Base-by-base conservation (phyloP, 164 flowering plant species). In the Houttuynia cordata region DNA sequence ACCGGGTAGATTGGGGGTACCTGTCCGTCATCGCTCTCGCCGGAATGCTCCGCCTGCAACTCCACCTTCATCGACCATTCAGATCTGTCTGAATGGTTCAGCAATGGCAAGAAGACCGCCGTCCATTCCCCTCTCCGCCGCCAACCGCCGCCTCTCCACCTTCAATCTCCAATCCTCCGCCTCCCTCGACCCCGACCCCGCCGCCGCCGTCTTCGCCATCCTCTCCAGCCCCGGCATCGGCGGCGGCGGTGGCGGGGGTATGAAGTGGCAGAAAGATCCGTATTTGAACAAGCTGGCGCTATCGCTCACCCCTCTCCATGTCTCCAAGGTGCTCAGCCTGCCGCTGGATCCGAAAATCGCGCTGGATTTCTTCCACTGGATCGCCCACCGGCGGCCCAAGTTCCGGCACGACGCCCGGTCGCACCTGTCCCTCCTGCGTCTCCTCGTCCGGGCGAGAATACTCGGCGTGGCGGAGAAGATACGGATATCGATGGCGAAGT, bases 331-430 rank as follows among this genome's bases (percentile, higher is more conserved):
- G 49, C 68, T 85, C 64, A 14, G 63, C 56, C 76, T 72, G 57
- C 63, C 71, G 63, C 68, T 85, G 39, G 69, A 77, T 30, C 78
- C 92, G 7, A 73, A 68, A 5, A 71, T 71, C 1, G 90, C 90
- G 21, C 70, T 90, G 5, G 66, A 53, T 10, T 85, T 90, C 75
- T 90, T 88, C 72, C 17, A 75, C 25, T 82, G 82, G 78, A 73
- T 87, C 17, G 66, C 74, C 18, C 2, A 13, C 10, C 45, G 45
- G 13, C 63, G 66, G 19, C 85, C 79, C 3, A 66, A 73, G 0
- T 89, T 77, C 70, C 79, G 66, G 12, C 88, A 82, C 77, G 74
- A 72, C 53, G 79, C 75, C 7, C 67, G 53, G 1, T 76, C 90
- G 25, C 73, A 80, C 61, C 70, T 73, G 0, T 54, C 81, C 1